Percentiles rank a stretch among this genome's conserved stretches.
Evolutionary conservation across 2,329 filamentous ascomycete species (phyloP).

Genomic region (Trichophyton benhamiae): DNA sequence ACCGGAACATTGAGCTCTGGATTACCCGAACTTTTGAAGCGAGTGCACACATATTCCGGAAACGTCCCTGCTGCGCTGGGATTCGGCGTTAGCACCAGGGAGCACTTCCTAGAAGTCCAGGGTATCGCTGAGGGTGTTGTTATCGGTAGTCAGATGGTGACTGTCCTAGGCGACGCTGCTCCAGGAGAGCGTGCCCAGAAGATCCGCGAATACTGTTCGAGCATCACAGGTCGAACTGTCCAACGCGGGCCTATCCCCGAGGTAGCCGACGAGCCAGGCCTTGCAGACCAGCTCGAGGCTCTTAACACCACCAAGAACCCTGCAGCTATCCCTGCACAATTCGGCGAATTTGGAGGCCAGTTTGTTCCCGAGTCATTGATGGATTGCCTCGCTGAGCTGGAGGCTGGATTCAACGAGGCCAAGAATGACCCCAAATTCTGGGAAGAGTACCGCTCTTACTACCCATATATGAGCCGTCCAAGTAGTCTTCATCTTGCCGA

Average conservation of each 20-base stretch:
- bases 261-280: slow-evolving; percentile 40
- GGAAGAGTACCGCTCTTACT: slow-evolving; percentile 93
- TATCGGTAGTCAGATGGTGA: slow-evolving; percentile 92
- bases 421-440: slow-evolving; percentile 84
- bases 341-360: slow-evolving; percentile 92
- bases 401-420: slow-evolving; percentile 79
- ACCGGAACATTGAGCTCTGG: slow-evolving; percentile 68
- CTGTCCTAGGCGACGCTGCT: slow-evolving; percentile 57
- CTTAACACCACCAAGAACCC: slow-evolving; percentile 52
- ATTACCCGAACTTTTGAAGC: slow-evolving; percentile 66
- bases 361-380: slow-evolving; percentile 96
- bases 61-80: slow-evolving; percentile 85
- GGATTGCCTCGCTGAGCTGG: slow-evolving; percentile 86
- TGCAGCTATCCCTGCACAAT: slow-evolving; percentile 63
- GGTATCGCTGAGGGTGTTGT: slow-evolving; percentile 85
- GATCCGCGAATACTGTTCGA: slow-evolving; percentile 76
- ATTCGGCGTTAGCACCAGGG: slow-evolving; percentile 88
- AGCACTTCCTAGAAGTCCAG: slow-evolving; percentile 81
- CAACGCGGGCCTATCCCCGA: slow-evolving; percentile 35
- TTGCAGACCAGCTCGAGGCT: slow-evolving; percentile 74
- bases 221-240: slow-evolving; percentile 49
- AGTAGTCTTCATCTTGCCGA: slow-evolving; percentile 84
- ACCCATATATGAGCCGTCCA: slow-evolving; percentile 92
- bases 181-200: slow-evolving; percentile 55
- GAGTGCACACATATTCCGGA: slow-evolving; percentile 85